These are phyloP conservation scores for Colletotrichum destructivum DNA, from an alignment of 2,329 filamentous ascomycete species.

Conservation along the genomic window DNA sequence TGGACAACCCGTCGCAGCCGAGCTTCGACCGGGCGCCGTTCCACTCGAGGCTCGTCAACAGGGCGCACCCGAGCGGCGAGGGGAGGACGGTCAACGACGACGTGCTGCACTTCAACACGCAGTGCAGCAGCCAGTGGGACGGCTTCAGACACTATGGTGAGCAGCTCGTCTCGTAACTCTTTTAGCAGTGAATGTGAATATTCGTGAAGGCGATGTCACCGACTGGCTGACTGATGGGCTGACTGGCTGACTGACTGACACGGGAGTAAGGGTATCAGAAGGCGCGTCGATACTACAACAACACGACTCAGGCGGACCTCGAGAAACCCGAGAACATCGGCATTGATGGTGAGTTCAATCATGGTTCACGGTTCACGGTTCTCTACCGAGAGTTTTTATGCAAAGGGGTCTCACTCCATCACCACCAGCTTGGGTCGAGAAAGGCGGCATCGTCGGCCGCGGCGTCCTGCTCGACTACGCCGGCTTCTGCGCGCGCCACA, in stretches of 20 bases:
- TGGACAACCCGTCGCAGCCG: constrained; percentile 50
- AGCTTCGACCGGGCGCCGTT: constrained; percentile 52
- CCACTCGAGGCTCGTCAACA: constrained; percentile 57
- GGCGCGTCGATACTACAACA: constrained; percentile 53
- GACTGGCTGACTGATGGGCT: not conserved
- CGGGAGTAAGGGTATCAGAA: constrained; percentile 51
- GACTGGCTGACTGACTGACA: too few species aligned
- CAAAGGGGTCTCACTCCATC: not conserved
- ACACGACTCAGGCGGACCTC: constrained; percentile 60
- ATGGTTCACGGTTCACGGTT: too few species aligned
- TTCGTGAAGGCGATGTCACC: not conserved
- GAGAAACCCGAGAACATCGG: constrained; percentile 55
- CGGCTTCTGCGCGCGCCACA: constrained; percentile 64
- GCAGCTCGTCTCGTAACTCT: constrained; percentile 27
- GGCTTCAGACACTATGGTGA: constrained; percentile 54
- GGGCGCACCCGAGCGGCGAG: constrained; percentile 48
- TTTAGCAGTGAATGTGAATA: constrained; percentile 49
- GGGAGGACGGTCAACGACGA: constrained; percentile 53
- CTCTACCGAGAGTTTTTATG: too few species aligned
- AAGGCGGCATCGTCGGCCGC: constrained; percentile 63
- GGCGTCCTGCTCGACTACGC: constrained; percentile 69
- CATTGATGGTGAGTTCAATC: constrained; percentile 50
- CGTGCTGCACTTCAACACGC: constrained; percentile 53
- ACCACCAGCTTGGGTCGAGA: constrained; percentile 36
- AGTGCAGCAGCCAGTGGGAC: constrained; percentile 58